Percentiles rank a stretch among this genome's conserved stretches.
Evolutionary conservation across 495 filamentous ascomycete species (phyloP).

Genomic region (Penicillium psychrofluorescens): DNA sequence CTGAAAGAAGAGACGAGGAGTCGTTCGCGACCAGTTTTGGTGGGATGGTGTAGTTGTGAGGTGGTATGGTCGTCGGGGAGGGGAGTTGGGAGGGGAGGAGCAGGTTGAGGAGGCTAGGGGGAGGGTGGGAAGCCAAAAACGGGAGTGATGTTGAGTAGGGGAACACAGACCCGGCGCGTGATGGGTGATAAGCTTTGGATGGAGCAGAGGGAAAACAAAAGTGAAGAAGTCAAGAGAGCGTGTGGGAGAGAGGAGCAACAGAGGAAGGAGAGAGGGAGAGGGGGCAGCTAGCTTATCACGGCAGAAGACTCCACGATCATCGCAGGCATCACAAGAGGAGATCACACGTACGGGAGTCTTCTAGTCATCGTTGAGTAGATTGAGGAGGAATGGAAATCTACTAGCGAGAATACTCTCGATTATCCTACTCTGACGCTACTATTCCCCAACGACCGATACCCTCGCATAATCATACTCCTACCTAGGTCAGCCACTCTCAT

Average conservation of each 20-base stretch:
- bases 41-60: not conserved
- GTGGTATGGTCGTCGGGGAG: not conserved
- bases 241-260: not conserved
- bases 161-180: constrained; percentile 20
- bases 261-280: constrained; percentile 1
- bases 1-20: constrained; percentile 10
- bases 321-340: too few species aligned
- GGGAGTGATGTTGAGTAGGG: not conserved
- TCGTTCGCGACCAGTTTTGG: constrained; percentile 1
- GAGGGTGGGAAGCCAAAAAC: not conserved
- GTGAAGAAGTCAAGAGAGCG: not conserved
- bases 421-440: too few species aligned
- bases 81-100: not conserved
- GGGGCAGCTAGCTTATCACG: not conserved
- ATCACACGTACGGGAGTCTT: too few species aligned
- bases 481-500: too few species aligned
- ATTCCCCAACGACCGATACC: too few species aligned
- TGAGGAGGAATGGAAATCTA: too few species aligned
- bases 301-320: too few species aligned
- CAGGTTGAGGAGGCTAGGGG: constrained; percentile 1
- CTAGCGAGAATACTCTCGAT: too few species aligned
- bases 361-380: too few species aligned
- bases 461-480: too few species aligned
- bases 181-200: not conserved
- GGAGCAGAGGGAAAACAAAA: not conserved